Evolutionary conservation across 129 eudicot species (phyloP), one percentile per base, ranked within the genome.

Genomic region (Solidago caesia): DNA sequence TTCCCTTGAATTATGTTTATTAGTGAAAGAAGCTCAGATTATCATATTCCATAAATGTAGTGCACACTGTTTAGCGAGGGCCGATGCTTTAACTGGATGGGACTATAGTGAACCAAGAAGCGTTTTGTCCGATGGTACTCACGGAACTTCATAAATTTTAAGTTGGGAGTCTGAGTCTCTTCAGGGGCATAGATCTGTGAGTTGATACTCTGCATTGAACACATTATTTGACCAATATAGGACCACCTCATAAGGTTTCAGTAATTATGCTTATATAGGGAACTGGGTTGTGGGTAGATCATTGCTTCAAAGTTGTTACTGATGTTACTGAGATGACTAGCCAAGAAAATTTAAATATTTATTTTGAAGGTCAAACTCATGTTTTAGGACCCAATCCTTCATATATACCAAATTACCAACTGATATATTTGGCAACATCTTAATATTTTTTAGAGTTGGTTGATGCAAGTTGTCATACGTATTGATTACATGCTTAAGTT

Each of bases 11-110:
- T 56, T n/a, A 60, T 5, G 60, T 61, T 73, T 33, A 39, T 44
- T 46, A 21, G 41, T 45, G 47, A 61, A 46, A 27, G 56, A 72
- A 74, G 71, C 42, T 47, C 33, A 67, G 46, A 58, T 66, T 76
- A 67, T n/a, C 51, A 68, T 45, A 15, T 70, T 58, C 73, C 48
- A 68, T 29, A 57, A 66, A 55, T 76, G 0, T 46, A 56, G 74
- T 9, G 64, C 47, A n/a, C 8, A 64, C 39, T 39, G 5, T 76
- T 58, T 55, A 66, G 46, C 47, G 44, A 39, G 56, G 71, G 66
- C 52, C 41, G 79, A 75, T 53, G 79, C 72, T 52, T 68, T 42
- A n/a, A 15, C 8, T 58, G 4, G 62, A 68, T 29, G 64, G 16
- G 45, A 58, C 49, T 69, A 59, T 59, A 27, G 59, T 44, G 69